phyloP scores from a whole-genome alignment of 345 rosid genomes.

The Odontarrhena argentea region DNA sequence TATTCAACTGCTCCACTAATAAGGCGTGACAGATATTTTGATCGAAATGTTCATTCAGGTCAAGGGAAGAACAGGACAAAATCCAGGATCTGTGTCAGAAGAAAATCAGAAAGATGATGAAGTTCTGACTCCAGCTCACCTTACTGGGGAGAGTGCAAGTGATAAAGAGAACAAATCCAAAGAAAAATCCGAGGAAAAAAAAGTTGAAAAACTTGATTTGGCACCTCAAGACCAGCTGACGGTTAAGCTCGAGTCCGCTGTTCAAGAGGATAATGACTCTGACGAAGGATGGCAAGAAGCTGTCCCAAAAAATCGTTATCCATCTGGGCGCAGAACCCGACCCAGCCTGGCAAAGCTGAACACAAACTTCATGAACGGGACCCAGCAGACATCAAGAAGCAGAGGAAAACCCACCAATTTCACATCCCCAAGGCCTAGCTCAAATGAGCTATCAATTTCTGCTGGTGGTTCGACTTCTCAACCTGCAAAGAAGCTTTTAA shows the following conservation, averaged over 20 bases:
- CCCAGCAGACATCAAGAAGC: slow-evolving; percentile 69
- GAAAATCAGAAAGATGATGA: slow-evolving; percentile 75
- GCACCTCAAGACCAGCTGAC: slow-evolving; percentile 46
- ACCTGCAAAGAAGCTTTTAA: slow-evolving; percentile 59
- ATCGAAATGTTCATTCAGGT: slow-evolving; percentile 52
- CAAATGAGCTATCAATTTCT: slow-evolving; percentile 54
- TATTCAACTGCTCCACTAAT: slow-evolving; percentile 1
- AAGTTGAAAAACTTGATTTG: slow-evolving; percentile 54
- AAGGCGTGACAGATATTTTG: slow-evolving; percentile 30
- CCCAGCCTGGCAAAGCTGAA: slow-evolving; percentile 86
- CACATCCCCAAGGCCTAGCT: slow-evolving; percentile 57
- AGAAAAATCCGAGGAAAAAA: slow-evolving; percentile 52
- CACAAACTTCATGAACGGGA: slow-evolving; percentile 74
- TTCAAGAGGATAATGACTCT: slow-evolving; percentile 60
- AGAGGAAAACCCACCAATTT: slow-evolving; percentile 64
- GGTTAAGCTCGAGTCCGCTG: slow-evolving; percentile 41
- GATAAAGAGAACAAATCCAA: slow-evolving; percentile 82
- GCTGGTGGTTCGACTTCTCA: slow-evolving; percentile 49
- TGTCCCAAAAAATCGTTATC: slow-evolving; percentile 83
- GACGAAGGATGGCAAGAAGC: slow-evolving; percentile 99
- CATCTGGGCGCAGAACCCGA: slow-evolving; percentile 68
- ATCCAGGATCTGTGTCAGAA: slow-evolving; percentile 57
- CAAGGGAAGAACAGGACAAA: slow-evolving; percentile 74
- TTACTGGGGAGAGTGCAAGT: slow-evolving; percentile 56
- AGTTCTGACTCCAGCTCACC: slow-evolving; percentile 48